Evolutionary conservation across 306 rosid genomes (phyloP).

Genomic region (Begonia fuchsioides): DNA sequence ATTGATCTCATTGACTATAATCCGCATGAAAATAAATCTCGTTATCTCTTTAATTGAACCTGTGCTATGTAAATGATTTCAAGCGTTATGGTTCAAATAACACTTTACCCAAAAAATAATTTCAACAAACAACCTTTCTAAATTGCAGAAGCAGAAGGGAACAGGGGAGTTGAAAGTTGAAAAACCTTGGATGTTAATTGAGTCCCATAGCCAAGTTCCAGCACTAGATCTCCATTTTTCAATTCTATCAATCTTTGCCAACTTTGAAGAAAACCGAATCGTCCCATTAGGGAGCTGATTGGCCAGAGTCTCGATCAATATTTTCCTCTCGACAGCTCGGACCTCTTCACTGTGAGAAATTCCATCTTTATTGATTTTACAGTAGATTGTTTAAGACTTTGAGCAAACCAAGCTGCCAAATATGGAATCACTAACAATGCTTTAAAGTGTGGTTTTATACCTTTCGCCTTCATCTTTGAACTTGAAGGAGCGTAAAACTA

Average conservation of each 20-base stretch:
- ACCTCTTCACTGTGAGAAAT: constrained; percentile 62
- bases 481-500: constrained; percentile 59
- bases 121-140: no score
- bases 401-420: no score
- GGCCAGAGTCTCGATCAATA: constrained; percentile 72
- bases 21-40: no score
- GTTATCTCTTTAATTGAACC: no score
- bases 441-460: constrained; percentile 7
- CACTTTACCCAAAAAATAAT: no score
- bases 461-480: constrained; percentile 76
- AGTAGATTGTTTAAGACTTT: no score
- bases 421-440: background rate
- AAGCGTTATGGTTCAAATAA: no score
- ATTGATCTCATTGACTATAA: no score
- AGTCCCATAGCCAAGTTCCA: constrained; percentile 59
- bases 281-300: constrained; percentile 38
- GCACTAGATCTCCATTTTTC: constrained; percentile 31
- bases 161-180: background rate
- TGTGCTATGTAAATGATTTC: no score
- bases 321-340: constrained; percentile 78
- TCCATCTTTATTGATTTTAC: no score
- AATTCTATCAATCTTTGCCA: constrained; percentile 34
- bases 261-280: constrained; percentile 52
- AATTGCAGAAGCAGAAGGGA: no score
- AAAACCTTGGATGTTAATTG: constrained; percentile 54